phyloP scores from a whole-genome alignment of 768 basidiomycete species.

The Tephrocybe sp. region DNA sequence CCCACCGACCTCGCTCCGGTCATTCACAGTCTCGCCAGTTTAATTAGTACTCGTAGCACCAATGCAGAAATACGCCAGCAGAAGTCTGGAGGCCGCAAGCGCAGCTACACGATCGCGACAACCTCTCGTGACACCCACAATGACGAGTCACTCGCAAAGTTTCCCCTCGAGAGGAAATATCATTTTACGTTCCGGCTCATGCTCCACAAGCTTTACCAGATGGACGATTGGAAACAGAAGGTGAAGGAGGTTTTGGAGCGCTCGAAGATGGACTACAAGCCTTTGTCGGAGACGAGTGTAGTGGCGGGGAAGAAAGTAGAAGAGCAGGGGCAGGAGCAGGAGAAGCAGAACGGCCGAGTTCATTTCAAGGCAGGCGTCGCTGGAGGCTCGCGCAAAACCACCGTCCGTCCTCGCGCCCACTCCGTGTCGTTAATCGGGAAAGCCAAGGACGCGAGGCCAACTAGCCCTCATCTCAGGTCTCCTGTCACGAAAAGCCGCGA shows the following conservation, averaged over 20 bases:
- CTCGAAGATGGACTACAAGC: slow-evolving; percentile 57
- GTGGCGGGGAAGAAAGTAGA: slow-evolving; percentile 12
- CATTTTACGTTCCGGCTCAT: slow-evolving; percentile 68
- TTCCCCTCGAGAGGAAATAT: slow-evolving; percentile 46
- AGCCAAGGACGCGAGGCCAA: slow-evolving; percentile 13
- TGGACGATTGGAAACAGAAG: slow-evolving; percentile 59
- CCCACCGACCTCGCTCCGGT: slow-evolving; percentile 39
- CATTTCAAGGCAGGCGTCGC: slow-evolving; percentile 27
- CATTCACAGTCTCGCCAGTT: slow-evolving; percentile 30
- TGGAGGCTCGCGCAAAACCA: slow-evolving; percentile 18
- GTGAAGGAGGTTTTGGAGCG: slow-evolving; percentile 52
- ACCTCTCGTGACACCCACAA: slow-evolving; percentile 18
- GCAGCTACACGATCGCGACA: slow-evolving; percentile 27
- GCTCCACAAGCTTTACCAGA: slow-evolving; percentile 64
- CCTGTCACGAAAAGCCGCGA: slow-evolving; percentile 8
- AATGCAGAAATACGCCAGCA: neutral
- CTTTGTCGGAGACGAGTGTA: slow-evolving; percentile 41
- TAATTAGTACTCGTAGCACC: slow-evolving; percentile 19
- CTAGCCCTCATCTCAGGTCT: slow-evolving; percentile 4
- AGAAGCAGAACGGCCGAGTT: slow-evolving; percentile 19
- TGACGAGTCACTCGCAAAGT: slow-evolving; percentile 34
- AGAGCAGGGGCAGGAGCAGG: slow-evolving; percentile 5
- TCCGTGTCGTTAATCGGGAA: slow-evolving; percentile 25
- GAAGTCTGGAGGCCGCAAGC: slow-evolving; percentile 14
- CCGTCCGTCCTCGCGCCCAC: slow-evolving; percentile 33